These are phyloP conservation scores for Hibiscus syriacus DNA, from an alignment of 345 rosid species.

Conservation along the genomic window DNA sequence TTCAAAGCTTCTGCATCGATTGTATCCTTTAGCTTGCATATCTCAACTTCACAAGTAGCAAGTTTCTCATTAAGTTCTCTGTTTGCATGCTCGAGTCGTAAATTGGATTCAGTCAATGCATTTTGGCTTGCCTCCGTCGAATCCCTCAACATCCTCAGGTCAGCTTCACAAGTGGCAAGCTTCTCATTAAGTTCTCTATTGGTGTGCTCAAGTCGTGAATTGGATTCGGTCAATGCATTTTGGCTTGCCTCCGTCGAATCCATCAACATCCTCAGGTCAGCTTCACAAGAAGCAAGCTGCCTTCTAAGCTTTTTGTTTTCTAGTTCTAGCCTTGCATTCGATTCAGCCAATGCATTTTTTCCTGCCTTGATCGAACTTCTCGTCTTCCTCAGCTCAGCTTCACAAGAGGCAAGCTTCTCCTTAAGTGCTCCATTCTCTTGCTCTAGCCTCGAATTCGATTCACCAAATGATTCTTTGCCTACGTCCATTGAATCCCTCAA, in stretches of 20 bases:
- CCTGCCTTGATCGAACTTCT: neutral
- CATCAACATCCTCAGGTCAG: neutral
- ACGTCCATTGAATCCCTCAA: neutral
- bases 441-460: neutral
- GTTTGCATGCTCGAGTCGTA: neutral
- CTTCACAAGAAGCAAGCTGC: neutral
- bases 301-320: neutral
- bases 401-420: neutral
- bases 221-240: neutral
- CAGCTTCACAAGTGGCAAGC: neutral
- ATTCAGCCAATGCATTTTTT: neutral
- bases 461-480: neutral
- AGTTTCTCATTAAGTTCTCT: neutral
- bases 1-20: neutral
- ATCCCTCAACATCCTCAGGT: neutral
- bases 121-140: neutral
- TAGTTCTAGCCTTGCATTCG: neutral
- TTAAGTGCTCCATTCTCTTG: neutral
- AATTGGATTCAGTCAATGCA: neutral
- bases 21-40: neutral
- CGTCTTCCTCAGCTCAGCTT: neutral
- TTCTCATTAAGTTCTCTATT: neutral
- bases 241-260: neutral
- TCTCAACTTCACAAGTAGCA: neutral
- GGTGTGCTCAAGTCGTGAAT: neutral